phyloP scores from a whole-genome alignment of 495 filamentous ascomycete genomes.

The Penicillium longicatenatum region DNA sequence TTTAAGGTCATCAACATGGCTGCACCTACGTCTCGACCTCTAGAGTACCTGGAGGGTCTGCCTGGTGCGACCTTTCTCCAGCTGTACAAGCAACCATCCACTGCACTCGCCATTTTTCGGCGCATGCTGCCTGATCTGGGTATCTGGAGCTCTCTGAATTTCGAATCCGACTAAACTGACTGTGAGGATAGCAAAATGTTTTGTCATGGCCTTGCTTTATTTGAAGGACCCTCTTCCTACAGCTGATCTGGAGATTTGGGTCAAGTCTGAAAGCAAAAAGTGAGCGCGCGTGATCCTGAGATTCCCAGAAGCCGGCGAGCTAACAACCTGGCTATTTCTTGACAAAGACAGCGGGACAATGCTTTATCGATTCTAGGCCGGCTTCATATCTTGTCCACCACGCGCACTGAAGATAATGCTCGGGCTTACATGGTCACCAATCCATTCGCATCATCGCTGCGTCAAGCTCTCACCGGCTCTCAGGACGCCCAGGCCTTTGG shows the following conservation, averaged over 20 bases:
- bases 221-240: slow-evolving; percentile 73
- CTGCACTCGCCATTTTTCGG: slow-evolving; percentile 91
- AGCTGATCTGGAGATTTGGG: slow-evolving; percentile 79
- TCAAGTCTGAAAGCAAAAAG: slow-evolving; percentile 71
- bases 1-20: slow-evolving; percentile 57
- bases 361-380: slow-evolving; percentile 77
- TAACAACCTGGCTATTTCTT: slow-evolving; percentile 5
- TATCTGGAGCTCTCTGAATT: slow-evolving; percentile 43
- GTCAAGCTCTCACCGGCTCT: slow-evolving; percentile 82
- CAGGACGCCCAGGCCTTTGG: slow-evolving; percentile 87
- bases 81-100: slow-evolving; percentile 94
- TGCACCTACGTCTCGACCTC: slow-evolving; percentile 63
- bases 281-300: slow-evolving; percentile 30
- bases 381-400: slow-evolving; percentile 75
- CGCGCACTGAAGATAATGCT: slow-evolving; percentile 57
- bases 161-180: slow-evolving; percentile 25
- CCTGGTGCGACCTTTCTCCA: slow-evolving; percentile 83
- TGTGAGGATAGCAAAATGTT: slow-evolving; percentile 71
- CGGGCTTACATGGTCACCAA: slow-evolving; percentile 70
- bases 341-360: slow-evolving; percentile 71
- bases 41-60: slow-evolving; percentile 88
- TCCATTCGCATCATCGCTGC: slow-evolving; percentile 73
- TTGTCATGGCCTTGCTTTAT: slow-evolving; percentile 94
- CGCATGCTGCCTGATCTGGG: slow-evolving; percentile 94
- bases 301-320: slow-evolving; percentile 2